These are phyloP conservation scores for Zymoseptoria brevis DNA, from an alignment of 2,329 filamentous ascomycete genomes.

Conservation along the genomic window DNA sequence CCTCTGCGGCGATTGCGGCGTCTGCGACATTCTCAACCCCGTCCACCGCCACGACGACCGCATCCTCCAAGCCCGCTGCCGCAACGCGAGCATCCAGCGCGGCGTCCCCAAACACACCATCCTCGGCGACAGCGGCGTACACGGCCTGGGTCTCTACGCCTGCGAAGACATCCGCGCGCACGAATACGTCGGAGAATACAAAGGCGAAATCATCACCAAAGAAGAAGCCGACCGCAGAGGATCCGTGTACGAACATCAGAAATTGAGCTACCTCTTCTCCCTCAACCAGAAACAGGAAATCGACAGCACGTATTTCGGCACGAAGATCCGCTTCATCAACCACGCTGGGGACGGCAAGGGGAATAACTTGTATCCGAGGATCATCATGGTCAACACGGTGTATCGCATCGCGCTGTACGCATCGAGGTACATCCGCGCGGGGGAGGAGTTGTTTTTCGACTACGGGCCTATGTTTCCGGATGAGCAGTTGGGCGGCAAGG, in stretches of 20 bases:
- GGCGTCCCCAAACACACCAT: constrained; percentile 57
- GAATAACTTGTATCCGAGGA: constrained; percentile 57
- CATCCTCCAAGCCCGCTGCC: constrained; percentile 54
- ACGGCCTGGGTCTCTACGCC: constrained; percentile 68
- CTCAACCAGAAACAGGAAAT: constrained; percentile 49
- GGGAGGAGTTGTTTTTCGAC: constrained; percentile 75
- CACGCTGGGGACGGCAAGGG: constrained; percentile 50
- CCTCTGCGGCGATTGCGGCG: constrained; percentile 64
- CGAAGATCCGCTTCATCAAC: constrained; percentile 78
- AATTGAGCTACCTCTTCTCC: constrained; percentile 55
- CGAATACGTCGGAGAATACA: constrained; percentile 75
- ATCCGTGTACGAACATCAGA: constrained; percentile 53
- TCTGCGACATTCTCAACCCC: constrained; percentile 59
- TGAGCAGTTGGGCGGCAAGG: constrained; percentile 18
- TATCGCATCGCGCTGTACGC: constrained; percentile 68
- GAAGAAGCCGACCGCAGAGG: constrained; percentile 63
- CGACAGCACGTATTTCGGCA: constrained; percentile 69
- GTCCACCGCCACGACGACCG: constrained; percentile 54
- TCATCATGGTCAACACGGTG: constrained; percentile 65
- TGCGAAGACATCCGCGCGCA: constrained; percentile 58
- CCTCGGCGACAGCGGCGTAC: constrained; percentile 62
- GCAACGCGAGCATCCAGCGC: constrained; percentile 65
- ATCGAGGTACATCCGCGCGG: constrained; percentile 55
- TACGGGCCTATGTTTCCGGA: constrained; percentile 47
- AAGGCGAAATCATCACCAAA: constrained; percentile 65